Base-by-base conservation (phyloP, 2,329 filamentous ascomycete genomes). In the Talaromyces funiculosus region DNA sequence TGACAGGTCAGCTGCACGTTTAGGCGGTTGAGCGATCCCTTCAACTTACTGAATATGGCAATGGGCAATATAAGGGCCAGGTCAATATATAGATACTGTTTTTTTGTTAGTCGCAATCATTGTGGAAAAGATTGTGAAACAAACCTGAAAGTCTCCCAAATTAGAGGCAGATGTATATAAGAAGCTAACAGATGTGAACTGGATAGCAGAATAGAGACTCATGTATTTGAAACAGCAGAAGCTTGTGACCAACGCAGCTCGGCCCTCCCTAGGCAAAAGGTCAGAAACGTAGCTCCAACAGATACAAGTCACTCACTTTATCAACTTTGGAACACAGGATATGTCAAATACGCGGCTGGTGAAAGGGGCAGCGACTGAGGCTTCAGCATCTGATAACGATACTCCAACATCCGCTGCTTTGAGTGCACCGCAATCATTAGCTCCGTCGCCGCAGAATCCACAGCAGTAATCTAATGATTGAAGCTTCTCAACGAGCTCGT, bases 211-310 rank as follows among this genome's bases (percentile, higher is more conserved):
- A 79, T 99, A 99, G 65, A 99, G 78, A 68, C 90, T 95, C 95
- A 99, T 99, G 77, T 96, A 99, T 79, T 97, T 99, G 83, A 99
- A 99, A 79, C 94, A 99, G 78, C 90, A 95, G 79, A 99, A 99
- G 75, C 92, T 96, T 12, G 94, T 99, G n/a, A 97, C 92, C 35
- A 99, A 82, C 35, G 95, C 90, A 20, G 93, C 93, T 64, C 95
- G 87, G 20, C 94, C 94, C 79, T 99, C 94, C 66, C 92, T 87
- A 75, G 64, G 54, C 5, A 40, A 37, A 22, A 26, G 5, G 70
- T 67, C 72, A 63, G 43, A 57, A 6, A 37, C 10, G 37, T 22
- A 29, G 14, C 22, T 6, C 24, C 16, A 33, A 45, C 53, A 45
- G 14, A 18, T 53, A 26, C 6, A 40, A 24, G 45, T 55, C 4